Conservation (phyloP, 768 basidiomycete genomes). For the Rhizopogon rudus region DNA sequence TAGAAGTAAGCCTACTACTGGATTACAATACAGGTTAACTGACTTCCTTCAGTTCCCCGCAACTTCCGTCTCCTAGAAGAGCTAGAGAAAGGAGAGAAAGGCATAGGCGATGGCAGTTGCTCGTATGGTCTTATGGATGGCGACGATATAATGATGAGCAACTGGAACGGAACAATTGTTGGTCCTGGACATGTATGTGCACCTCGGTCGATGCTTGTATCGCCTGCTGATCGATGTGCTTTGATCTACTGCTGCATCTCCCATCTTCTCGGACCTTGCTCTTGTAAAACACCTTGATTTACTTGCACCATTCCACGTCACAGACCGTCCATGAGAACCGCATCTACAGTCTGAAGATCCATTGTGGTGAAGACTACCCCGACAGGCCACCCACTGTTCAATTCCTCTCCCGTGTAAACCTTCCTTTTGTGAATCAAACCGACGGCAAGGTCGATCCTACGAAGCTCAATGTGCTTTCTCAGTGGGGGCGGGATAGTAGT, state of each 20-base stretch:
- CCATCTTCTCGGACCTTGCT: too few relatives aligned
- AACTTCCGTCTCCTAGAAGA: constrained; percentile 97
- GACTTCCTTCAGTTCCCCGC: constrained; percentile 71
- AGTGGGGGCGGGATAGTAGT: constrained; percentile 73
- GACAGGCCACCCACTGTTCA: constrained; percentile 75
- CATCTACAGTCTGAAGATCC: constrained; percentile 93
- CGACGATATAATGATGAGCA: constrained; percentile 96
- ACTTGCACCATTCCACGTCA: too few relatives aligned
- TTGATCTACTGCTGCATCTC: too few relatives aligned
- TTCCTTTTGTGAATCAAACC: constrained; percentile 79
- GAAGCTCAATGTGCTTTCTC: constrained; percentile 66
- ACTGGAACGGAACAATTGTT: constrained; percentile 99
- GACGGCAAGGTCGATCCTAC: constrained; percentile 75
- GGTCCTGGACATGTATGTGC: constrained; percentile 90
- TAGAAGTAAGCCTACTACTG: constrained; percentile 36
- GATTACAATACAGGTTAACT: background rate
- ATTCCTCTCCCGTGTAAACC: constrained; percentile 86
- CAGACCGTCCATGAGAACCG: constrained; percentile 98
- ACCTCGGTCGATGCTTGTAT: background rate
- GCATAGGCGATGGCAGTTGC: constrained; percentile 96
- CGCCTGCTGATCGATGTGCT: background rate
- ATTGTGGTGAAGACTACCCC: constrained; percentile 73
- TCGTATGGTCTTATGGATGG: constrained; percentile 94
- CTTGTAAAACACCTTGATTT: too few relatives aligned
- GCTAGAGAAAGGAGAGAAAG: constrained; percentile 99